These are phyloP conservation scores for Phytophthora megakarya DNA, from an alignment of 352 stramenopile species.

Conservation along the genomic window DNA sequence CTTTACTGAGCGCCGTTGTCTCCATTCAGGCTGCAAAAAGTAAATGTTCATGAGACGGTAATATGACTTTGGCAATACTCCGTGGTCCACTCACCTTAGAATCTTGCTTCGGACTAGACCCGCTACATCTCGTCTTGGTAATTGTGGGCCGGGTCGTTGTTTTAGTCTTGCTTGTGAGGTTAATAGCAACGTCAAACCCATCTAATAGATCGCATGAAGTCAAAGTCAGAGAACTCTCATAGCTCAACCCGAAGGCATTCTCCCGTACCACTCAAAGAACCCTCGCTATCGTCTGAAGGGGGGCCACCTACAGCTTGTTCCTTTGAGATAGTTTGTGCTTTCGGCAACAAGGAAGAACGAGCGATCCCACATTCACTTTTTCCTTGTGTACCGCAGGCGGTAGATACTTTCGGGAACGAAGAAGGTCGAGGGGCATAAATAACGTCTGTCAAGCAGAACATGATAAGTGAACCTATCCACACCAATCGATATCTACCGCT, in stretches of 20 bases:
- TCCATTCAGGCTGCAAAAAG: conserved; percentile 38
- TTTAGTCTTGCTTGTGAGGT: conserved; percentile 12
- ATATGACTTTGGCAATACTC: too few relatives aligned
- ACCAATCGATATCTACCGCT: conserved; percentile 20
- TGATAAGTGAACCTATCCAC: neutral
- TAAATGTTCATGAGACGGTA: neutral
- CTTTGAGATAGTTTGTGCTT: conserved; percentile 10
- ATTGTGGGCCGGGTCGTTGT: neutral
- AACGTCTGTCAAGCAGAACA: conserved; percentile 43
- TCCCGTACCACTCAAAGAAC: conserved; percentile 48
- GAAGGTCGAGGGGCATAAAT: conserved; percentile 51
- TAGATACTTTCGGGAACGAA: conserved; percentile 9
- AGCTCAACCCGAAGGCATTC: neutral
- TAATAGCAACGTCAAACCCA: conserved; percentile 36
- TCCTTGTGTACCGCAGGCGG: conserved; percentile 5
- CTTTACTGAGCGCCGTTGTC: conserved; percentile 60
- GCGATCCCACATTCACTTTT: conserved; percentile 5
- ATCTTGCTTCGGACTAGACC: neutral
- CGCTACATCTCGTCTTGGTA: neutral
- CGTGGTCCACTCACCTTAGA: conserved; percentile 28
- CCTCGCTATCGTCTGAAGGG: conserved; percentile 41
- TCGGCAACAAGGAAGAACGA: conserved; percentile 3
- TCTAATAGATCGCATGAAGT: conserved; percentile 17
- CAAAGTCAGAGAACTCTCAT: conserved; percentile 13
- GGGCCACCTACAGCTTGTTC: neutral